Base-by-base conservation (phyloP, 2,329 filamentous ascomycete genomes). In the Xylaria sp. region DNA sequence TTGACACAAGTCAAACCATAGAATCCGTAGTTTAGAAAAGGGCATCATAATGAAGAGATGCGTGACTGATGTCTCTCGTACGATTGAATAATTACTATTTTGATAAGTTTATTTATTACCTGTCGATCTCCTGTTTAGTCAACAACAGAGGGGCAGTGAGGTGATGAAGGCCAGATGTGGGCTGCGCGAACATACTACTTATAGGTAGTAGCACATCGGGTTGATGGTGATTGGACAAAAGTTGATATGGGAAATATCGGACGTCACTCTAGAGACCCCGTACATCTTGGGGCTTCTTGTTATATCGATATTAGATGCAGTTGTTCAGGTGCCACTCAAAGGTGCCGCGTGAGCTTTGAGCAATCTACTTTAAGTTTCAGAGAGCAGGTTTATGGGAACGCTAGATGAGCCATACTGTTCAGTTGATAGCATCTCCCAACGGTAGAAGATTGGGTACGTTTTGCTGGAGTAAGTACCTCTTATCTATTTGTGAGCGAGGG, bases 1-100 rank as follows among this genome's bases (percentile, higher is more conserved):
- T 28, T 72, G 36, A 23, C 40, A 65, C 40, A 71, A 38, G 40
- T 71, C 68, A 59, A 67, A 69, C 59, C 26, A 26, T 51, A 4
- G 28, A 44, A 28, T 15, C 31, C n/a, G 13, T 48, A 20, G 36
- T 58, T 49, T 20, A 51, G 13, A 20, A 2, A 11, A 15, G 20
- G 33, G 7, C 53, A 42, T 48, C 63, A 66, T 65, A 28, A 17
- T n/a, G 54, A 13, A 54, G 2, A 13, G 38, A 33, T 11, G 17
- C 40, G 9, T 40, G 11, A 38, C 13, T 2, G 26, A 10, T 11
- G 2, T 46, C 49, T 36, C 11, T 36, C 7, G 3, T 36, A 11
- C 2, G 4, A 28, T 31, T 31, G n/a, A 17, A 51, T 9, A 51
- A 51, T 31, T 9, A 15, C 4, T 51, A 51, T 17, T 26, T 26